Evolutionary conservation across 495 filamentous ascomycete genomes (phyloP), one percentile per base, ranked within the genome.

Genomic region (Niebla homalea): DNA sequence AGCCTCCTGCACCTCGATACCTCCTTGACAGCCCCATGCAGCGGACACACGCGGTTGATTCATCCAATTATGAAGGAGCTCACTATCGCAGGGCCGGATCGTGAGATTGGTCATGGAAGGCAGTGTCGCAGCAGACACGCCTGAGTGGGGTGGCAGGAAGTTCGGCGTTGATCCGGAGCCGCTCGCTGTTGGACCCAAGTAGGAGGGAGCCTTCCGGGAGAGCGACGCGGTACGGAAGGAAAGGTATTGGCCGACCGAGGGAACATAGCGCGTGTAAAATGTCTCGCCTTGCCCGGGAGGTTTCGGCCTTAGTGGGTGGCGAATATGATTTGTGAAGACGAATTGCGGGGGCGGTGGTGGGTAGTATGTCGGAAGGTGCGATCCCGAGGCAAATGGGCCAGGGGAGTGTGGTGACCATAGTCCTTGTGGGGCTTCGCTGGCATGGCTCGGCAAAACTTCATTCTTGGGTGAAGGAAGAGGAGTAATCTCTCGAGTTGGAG

Each of bases 51-150:
- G 82, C 1, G 87, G 84, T 46, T 82, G 78, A 52, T 92, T 85
- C 78, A 95, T 87, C 92, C 92, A 98, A 53, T 75, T 74, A 57
- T 95, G 78, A 19, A 98, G 64, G 23, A 87, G 69, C n/a, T 87
- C 80, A 7, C 79, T 63, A 60, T 98, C 92, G 10, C 68, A 81
- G 19, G 55, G 60, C 44, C 55, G 56, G 18, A 52, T 69, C 57
- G 19, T 60, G 57, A 58, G 65, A 52, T 14, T 68, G 57, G 14
- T 57, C 15, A 69, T 40, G 20, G 63, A 64, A 11, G 68, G 62
- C 19, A 71, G 29, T 2, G 50, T 45, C 8, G 57, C 61, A 1
- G 63, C 48, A 0, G 65, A 55, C 4, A 60, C 37, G 18, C 60
- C 59, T 12, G 53, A 64, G 53, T 57, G 62, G 49, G 53, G 67